These are phyloP conservation scores for Dactylonectria macrodidyma DNA, from an alignment of 2,329 filamentous ascomycete species.

Conservation along the genomic window DNA sequence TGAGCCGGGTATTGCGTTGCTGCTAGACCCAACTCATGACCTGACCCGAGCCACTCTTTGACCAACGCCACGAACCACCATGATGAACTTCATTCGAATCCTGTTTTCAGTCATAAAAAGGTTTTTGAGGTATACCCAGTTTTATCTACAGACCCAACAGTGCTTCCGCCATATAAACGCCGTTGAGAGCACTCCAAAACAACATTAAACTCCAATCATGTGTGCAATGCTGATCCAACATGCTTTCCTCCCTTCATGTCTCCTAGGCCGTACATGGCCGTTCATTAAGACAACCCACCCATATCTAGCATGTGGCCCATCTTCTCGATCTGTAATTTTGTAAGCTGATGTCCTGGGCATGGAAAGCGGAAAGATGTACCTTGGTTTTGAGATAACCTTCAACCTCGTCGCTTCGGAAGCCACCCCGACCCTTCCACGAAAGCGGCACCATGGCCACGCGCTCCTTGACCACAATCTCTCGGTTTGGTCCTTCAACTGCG, in stretches of 20 bases:
- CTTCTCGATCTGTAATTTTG: constrained; percentile 77
- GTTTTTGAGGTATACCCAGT: constrained; percentile 31
- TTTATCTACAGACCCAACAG: constrained; percentile 45
- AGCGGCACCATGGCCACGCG: constrained; percentile 95
- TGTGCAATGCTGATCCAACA: constrained; percentile 33
- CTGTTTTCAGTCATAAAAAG: constrained; percentile 8
- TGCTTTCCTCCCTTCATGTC: constrained; percentile 1
- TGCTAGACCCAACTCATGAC: background rate
- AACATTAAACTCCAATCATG: constrained; percentile 42
- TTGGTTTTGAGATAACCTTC: constrained; percentile 96
- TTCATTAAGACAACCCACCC: constrained; percentile 48
- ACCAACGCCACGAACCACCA: background rate
- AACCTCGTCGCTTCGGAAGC: constrained; percentile 89
- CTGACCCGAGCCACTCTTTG: background rate
- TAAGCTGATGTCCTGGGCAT: constrained; percentile 35
- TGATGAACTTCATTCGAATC: background rate
- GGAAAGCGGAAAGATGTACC: constrained; percentile 66
- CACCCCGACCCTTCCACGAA: constrained; percentile 89
- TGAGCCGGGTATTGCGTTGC: background rate
- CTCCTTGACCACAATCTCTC: constrained; percentile 90
- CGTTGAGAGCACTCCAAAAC: constrained; percentile 37
- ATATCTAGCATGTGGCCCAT: constrained; percentile 87
- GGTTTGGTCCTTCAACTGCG: constrained; percentile 91
- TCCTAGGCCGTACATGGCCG: background rate
- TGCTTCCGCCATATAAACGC: constrained; percentile 42